phyloP scores from a whole-genome alignment of 192 early-diverging fungal genomes.

The Gigaspora rosea region DNA sequence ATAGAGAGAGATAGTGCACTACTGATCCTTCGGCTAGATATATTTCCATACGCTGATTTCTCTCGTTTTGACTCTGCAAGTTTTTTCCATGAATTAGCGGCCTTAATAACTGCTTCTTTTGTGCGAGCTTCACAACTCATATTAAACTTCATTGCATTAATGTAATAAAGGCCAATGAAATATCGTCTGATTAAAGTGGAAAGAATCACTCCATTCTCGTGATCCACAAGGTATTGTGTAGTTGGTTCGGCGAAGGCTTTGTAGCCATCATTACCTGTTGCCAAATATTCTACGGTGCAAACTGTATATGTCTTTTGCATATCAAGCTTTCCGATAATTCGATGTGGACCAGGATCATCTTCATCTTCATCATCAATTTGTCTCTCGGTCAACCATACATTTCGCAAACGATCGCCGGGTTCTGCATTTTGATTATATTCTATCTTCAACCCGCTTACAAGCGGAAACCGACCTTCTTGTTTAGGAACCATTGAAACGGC shows the following conservation, averaged over 20 bases:
- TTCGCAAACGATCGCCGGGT: conserved; percentile 53
- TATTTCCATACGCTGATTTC: conserved; percentile 27
- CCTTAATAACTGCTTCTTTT: conserved; percentile 19
- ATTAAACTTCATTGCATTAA: conserved; percentile 54
- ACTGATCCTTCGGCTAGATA: conserved; percentile 20
- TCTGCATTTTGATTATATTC: conserved; percentile 55
- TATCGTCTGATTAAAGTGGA: conserved; percentile 57
- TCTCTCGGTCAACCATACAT: conserved; percentile 36
- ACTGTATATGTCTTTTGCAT: conserved; percentile 51
- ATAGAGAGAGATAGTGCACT: conserved; percentile 34
- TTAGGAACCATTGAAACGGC: conserved; percentile 66
- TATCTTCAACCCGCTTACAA: conserved; percentile 62
- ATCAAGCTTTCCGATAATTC: conserved; percentile 45
- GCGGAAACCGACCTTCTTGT: conserved; percentile 71
- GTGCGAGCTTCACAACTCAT: conserved; percentile 11
- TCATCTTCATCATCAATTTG: conserved; percentile 29
- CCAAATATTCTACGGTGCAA: conserved; percentile 65
- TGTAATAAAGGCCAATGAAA: conserved; percentile 61
- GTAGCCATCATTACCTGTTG: conserved; percentile 64
- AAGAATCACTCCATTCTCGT: conserved; percentile 63
- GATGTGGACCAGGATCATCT: conserved; percentile 40
- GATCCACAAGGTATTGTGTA: conserved; percentile 56
- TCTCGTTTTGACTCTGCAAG: background rate
- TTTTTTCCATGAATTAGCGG: conserved; percentile 23
- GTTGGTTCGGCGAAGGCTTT: conserved; percentile 40